Base-by-base conservation (phyloP, 2,329 filamentous ascomycete species). In the Fusarium sp. region DNA sequence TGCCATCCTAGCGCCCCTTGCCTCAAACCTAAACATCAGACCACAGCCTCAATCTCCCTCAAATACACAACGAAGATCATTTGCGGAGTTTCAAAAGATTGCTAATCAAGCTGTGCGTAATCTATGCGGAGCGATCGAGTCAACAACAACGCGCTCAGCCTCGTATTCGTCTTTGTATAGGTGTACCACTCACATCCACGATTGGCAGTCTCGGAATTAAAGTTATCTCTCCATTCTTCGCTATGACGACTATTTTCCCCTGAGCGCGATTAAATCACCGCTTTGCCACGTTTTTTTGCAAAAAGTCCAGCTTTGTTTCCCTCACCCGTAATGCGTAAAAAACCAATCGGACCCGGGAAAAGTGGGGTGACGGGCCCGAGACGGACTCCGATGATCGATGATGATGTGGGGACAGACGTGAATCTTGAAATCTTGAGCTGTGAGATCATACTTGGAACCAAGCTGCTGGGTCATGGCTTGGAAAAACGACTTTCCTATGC, bases 371-470 rank as follows among this genome's bases (percentile, higher is more conserved):
- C 66, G 66, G 66, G 18, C 23, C 56, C 52, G 37, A 64, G 27
- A 44, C 41, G 44, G 66, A 69, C 59, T 16, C 66, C 66, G 66
- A 64, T 35, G 19, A 6, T 14, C 18, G n/a, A n/a, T n/a, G n/a
- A n/a, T 38, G 25, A 41, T 38, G 61, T 10, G 33, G 61, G 52
- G 35, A 21, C 29, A 58, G 25, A 18, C 16, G 25, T 5, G 5
- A 38, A 41, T 25, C 23, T 35, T 29, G 15, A 7, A 29, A 23
- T 25, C 6, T 44, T 39, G 15, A 12, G 45, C n/a, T 27, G n/a
- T n/a, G 25, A 60, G 18, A 42, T 16, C 10, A 39, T 4, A n/a
- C 4, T 15, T 15, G 9, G 27, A 46, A n/a, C 54, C 27, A 21
- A 23, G 6, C 5, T 35, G 14, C 18, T 60, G 15, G 27, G 12